phyloP scores from a whole-genome alignment of 2,329 filamentous ascomycete genomes.

The Westerdykella aurantiaca region DNA sequence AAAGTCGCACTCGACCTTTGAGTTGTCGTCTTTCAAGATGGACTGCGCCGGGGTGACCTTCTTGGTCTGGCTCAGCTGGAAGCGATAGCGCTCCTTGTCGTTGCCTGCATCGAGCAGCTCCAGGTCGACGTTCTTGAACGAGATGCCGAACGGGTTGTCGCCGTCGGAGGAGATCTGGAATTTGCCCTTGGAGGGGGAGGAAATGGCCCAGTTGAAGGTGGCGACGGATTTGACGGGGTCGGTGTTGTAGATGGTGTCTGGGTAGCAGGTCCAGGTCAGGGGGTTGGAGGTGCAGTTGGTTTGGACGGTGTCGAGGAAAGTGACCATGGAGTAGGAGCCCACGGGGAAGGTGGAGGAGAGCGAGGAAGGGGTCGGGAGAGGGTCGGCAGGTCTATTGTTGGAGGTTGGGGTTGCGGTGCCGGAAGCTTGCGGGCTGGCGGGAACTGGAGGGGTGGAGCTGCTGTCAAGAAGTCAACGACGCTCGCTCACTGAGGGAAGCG shows the following conservation, averaged over 20 bases:
- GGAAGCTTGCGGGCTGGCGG: constrained; percentile 3
- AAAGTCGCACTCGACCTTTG: constrained; percentile 54
- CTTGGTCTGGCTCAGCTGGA: constrained; percentile 51
- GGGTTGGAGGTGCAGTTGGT: constrained; percentile 55
- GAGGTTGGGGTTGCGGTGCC: constrained; percentile 1
- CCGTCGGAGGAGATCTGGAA: constrained; percentile 53
- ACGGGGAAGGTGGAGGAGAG: constrained; percentile 48
- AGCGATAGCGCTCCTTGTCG: constrained; percentile 52
- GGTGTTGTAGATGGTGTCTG: constrained; percentile 48
- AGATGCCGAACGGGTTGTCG: constrained; percentile 51
- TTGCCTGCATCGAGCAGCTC: constrained; percentile 45
- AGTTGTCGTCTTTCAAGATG: constrained; percentile 40
- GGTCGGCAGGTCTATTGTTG: neutral
- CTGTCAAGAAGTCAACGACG: too few species aligned
- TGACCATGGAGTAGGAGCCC: constrained; percentile 57
- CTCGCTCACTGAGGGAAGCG: too few species aligned
- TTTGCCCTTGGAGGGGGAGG: constrained; percentile 28
- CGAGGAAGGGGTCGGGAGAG: constrained; percentile 7
- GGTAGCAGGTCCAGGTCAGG: constrained; percentile 58
- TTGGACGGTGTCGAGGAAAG: constrained; percentile 50
- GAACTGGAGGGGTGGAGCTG: neutral
- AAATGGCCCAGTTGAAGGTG: constrained; percentile 59
- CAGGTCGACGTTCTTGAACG: constrained; percentile 51
- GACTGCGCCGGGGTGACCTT: constrained; percentile 46
- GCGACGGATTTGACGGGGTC: constrained; percentile 40